Evolutionary conservation across 139 green algal species (phyloP).

Genomic region (Coelastrella sp.): DNA sequence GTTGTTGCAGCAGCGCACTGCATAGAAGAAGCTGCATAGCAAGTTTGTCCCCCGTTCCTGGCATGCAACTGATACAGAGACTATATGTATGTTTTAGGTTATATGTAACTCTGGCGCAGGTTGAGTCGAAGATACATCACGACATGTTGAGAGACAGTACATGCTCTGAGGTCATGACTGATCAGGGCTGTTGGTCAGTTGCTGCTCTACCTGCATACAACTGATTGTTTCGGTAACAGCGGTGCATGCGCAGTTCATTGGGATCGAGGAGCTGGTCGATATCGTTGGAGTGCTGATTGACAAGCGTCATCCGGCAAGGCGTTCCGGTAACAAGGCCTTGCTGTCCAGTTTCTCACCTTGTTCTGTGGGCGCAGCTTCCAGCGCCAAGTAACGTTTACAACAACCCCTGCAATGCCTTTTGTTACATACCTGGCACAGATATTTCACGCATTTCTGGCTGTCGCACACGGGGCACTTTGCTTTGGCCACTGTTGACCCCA

Average conservation of each 20-base stretch:
- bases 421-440: not conserved
- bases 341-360: slow-evolving; percentile 10
- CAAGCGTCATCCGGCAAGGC: not conserved
- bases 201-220: too few species aligned
- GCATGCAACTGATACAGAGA: not conserved
- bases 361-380: not conserved
- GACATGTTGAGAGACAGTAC: not conserved
- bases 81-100: not conserved
- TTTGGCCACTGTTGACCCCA: not conserved
- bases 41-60: not conserved
- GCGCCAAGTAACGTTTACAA: not conserved
- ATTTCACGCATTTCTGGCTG: not conserved
- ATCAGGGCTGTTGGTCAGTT: too few species aligned
- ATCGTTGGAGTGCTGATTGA: too few species aligned
- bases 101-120: too few species aligned
- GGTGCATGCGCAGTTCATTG: too few species aligned
- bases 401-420: not conserved
- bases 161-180: too few species aligned
- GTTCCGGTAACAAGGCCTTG: not conserved
- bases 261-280: too few species aligned
- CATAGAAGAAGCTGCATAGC: not conserved
- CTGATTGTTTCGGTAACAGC: too few species aligned
- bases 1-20: slow-evolving; percentile 38
- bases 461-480: not conserved
- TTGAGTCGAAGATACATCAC: not conserved